These are phyloP conservation scores for Croton setiger DNA, from an alignment of 441 rosid genomes.

Conservation along the genomic window DNA sequence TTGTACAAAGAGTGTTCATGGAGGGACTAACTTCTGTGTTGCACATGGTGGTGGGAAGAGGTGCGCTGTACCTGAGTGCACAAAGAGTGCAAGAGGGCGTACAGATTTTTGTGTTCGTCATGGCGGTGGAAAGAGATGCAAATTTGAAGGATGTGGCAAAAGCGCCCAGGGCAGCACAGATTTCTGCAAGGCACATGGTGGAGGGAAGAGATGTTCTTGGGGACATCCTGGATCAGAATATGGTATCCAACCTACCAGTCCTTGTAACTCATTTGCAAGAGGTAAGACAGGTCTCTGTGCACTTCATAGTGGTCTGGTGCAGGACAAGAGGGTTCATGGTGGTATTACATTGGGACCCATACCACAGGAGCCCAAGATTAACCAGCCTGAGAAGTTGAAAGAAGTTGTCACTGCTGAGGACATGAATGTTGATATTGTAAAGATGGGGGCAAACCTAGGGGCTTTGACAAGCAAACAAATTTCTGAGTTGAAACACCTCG, in stretches of 20 bases:
- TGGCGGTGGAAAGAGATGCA: conserved; percentile 97
- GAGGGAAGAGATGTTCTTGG: conserved; percentile 96
- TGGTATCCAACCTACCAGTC: conserved; percentile 47
- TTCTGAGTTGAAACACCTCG: conserved; percentile 40
- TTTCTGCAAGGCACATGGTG: conserved; percentile 99
- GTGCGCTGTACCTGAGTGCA: conserved; percentile 80
- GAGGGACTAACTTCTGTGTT: conserved; percentile 96
- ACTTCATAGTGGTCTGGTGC: conserved; percentile 75
- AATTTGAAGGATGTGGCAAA: conserved; percentile 78
- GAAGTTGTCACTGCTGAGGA: conserved; percentile 43
- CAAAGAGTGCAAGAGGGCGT: conserved; percentile 97
- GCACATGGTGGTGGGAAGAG: conserved; percentile 99
- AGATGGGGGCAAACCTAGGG: conserved; percentile 27
- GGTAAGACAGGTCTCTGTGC: conserved; percentile 92
- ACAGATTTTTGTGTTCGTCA: conserved; percentile 95
- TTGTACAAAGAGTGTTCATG: conserved; percentile 96
- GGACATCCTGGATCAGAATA: conserved; percentile 78
- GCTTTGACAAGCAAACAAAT: conserved; percentile 28
- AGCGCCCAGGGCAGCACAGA: conserved; percentile 98
- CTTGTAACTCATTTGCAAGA: conserved; percentile 88
- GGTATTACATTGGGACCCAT: conserved; percentile 59
- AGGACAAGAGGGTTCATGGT: conserved; percentile 90
- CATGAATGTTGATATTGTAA: conserved; percentile 55
- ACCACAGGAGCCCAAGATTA: conserved; percentile 45
- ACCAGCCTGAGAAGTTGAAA: conserved; percentile 48